Percentiles rank a stretch among this genome's conserved stretches.
phyloP scores from a whole-genome alignment of 495 filamentous ascomycete genomes.

The Aspergillus bridgeri region DNA sequence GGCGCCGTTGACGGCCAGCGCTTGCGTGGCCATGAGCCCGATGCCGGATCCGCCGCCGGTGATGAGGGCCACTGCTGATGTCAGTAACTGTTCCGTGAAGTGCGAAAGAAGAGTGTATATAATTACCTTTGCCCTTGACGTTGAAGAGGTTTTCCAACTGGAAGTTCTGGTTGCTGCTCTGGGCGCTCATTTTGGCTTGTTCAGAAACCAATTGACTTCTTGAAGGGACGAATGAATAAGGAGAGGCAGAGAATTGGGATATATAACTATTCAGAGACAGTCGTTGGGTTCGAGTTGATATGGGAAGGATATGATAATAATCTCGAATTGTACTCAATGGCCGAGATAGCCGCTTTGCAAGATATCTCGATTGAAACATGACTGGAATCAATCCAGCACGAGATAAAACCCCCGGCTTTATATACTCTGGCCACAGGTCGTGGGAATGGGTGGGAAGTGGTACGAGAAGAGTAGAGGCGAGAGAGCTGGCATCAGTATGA shows the following conservation, averaged over 20 bases:
- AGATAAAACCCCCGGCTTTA: background rate
- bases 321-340: background rate
- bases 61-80: conserved; percentile 46
- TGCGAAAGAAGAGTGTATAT: background rate
- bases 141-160: conserved; percentile 51
- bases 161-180: conserved; percentile 47
- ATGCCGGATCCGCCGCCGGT: conserved; percentile 54
- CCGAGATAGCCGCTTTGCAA: background rate
- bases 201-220: background rate
- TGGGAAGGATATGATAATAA: background rate
- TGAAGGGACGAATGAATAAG: background rate
- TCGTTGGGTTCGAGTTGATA: background rate
- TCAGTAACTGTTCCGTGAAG: background rate
- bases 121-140: conserved; percentile 47
- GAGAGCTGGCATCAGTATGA: conserved; percentile 15
- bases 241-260: conserved; percentile 1
- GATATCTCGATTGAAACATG: background rate
- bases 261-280: background rate
- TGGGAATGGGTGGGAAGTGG: background rate
- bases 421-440: background rate
- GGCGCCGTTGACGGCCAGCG: conserved; percentile 58
- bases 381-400: background rate
- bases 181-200: conserved; percentile 16
- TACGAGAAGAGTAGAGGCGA: background rate
- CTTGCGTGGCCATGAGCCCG: conserved; percentile 53